Conservation (phyloP, 176 grass and related monocot genomes). For the Urochloa ruziziensis region DNA sequence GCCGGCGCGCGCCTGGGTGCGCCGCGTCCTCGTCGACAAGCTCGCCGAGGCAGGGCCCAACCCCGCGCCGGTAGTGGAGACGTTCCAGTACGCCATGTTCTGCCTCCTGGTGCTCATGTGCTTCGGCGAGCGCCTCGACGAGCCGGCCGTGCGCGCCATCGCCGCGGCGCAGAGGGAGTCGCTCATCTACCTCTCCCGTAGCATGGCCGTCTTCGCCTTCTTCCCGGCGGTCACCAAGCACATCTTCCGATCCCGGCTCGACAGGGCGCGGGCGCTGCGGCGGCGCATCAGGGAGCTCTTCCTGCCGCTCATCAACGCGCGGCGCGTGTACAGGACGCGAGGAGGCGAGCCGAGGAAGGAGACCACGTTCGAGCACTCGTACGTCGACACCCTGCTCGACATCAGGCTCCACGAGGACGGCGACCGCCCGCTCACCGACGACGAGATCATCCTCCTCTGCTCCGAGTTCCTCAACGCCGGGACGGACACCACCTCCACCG, state of each 20-base stretch:
- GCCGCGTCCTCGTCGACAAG: slow-evolving; percentile 32
- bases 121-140: slow-evolving; percentile 68
- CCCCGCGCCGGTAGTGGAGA: slow-evolving; percentile 19
- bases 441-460: slow-evolving; percentile 49
- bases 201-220: slow-evolving; percentile 37
- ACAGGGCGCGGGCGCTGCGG: neutral
- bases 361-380: slow-evolving; percentile 48
- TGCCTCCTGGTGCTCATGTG: slow-evolving; percentile 67
- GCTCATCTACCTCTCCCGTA: slow-evolving; percentile 3
- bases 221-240: slow-evolving; percentile 39
- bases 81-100: slow-evolving; percentile 64
- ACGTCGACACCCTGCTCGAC: slow-evolving; percentile 70
- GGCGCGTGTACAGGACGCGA: slow-evolving; percentile 32
- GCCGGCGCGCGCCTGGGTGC: slow-evolving; percentile 41
- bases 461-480: slow-evolving; percentile 68
- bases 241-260: slow-evolving; percentile 37
- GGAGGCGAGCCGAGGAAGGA: neutral
- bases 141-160: slow-evolving; percentile 39
- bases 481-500: slow-evolving; percentile 68
- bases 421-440: slow-evolving; percentile 35
- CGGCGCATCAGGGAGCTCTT: slow-evolving; percentile 22
- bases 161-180: slow-evolving; percentile 8
- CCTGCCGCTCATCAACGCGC: slow-evolving; percentile 44
- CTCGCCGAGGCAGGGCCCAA: neutral
- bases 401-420: slow-evolving; percentile 49